A percentile compares a stretch with the other conserved stretches of the same genome.
Conservation (phyloP, 805 yeast genomes). For the Grigorovia humatica region DNA sequence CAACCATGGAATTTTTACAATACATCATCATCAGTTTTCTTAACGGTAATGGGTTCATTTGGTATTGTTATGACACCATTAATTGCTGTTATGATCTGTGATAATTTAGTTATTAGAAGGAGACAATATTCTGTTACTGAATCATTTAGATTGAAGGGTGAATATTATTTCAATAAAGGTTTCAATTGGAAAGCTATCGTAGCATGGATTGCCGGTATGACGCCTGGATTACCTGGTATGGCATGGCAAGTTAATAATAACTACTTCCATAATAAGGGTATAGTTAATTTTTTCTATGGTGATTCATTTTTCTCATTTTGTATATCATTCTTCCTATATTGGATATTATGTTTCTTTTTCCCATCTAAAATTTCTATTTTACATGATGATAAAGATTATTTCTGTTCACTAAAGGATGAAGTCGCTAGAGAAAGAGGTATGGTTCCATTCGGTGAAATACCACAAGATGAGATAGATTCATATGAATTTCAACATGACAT, state of each 20-base stretch:
- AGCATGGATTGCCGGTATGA: slow-evolving; percentile 29
- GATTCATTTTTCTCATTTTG: slow-evolving; percentile 35
- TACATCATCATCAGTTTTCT: slow-evolving; percentile 26
- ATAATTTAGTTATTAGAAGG: slow-evolving; percentile 32
- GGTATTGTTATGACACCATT: slow-evolving; percentile 32
- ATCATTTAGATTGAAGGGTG: slow-evolving; percentile 20
- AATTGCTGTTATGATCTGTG: slow-evolving; percentile 32
- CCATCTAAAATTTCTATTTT: slow-evolving; percentile 29
- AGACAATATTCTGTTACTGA: slow-evolving; percentile 28
- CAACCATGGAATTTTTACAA: slow-evolving; percentile 34
- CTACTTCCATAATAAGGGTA: slow-evolving; percentile 28
- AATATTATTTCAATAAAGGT: slow-evolving; percentile 33
- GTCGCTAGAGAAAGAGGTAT: slow-evolving; percentile 26
- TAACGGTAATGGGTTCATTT: slow-evolving; percentile 32
- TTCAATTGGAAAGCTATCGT: slow-evolving; percentile 31
- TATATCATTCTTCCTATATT: slow-evolving; percentile 32
- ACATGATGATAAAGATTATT: slow-evolving; percentile 34
- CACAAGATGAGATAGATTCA: slow-evolving; percentile 16
- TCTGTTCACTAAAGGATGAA: slow-evolving; percentile 30
- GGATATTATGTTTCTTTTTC: slow-evolving; percentile 26
- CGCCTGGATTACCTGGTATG: slow-evolving; percentile 43
- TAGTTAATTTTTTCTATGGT: slow-evolving; percentile 34
- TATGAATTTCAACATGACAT: slow-evolving; percentile 1
- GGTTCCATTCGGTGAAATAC: slow-evolving; percentile 26
- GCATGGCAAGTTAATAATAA: slow-evolving; percentile 28